Percentiles rank a stretch among this genome's conserved stretches.
phyloP scores from a whole-genome alignment of 345 rosid species.

The Eucalyptus urophylla region DNA sequence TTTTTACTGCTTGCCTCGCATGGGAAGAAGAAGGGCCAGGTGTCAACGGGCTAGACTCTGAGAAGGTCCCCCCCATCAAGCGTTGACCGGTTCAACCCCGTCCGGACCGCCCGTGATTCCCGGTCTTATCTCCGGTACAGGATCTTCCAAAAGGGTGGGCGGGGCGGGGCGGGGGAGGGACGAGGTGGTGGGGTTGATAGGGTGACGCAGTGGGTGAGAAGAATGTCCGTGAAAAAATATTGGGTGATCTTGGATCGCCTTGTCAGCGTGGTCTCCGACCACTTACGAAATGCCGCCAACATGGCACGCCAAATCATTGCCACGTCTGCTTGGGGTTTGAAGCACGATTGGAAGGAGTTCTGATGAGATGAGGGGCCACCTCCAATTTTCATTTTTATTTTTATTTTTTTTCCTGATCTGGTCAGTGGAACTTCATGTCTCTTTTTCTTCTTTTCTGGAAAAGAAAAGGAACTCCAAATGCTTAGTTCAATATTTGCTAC shows the following conservation, averaged over 20 bases:
- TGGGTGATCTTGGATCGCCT: too few species aligned
- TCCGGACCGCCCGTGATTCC: fast-evolving
- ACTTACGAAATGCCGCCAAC: too few species aligned
- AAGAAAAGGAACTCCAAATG: background rate
- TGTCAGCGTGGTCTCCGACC: too few species aligned
- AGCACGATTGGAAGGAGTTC: background rate
- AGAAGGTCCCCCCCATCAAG: background rate
- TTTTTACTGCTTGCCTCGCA: background rate
- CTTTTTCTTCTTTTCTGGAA: background rate
- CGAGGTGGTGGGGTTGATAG: background rate
- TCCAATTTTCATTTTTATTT: background rate
- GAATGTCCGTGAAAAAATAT: background rate
- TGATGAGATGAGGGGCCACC: background rate
- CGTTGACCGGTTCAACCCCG: background rate
- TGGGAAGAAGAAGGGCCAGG: background rate
- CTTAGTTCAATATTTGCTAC: background rate
- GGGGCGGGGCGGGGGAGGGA: background rate
- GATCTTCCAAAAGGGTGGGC: too few species aligned
- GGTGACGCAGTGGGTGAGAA: background rate
- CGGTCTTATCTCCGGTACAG: background rate
- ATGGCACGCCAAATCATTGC: background rate
- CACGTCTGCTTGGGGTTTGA: background rate
- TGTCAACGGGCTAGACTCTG: background rate
- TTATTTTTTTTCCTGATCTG: background rate
- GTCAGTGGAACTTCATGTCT: background rate